These are phyloP conservation scores for Globisporangium sylvaticum DNA, from an alignment of 352 stramenopile genomes.

Conservation along the genomic window DNA sequence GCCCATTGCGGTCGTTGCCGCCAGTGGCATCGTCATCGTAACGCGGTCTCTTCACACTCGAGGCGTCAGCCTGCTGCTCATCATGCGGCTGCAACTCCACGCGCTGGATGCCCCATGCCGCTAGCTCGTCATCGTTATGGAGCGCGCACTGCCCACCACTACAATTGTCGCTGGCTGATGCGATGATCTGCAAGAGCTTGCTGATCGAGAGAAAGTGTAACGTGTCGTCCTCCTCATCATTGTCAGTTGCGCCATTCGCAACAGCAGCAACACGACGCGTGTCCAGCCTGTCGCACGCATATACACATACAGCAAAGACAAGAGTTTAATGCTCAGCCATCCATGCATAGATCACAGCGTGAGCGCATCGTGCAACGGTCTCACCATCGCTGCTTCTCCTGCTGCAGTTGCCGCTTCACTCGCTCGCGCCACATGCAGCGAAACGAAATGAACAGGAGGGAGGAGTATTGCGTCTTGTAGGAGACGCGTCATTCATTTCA, in stretches of 20 bases:
- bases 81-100: neutral
- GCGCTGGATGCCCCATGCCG: neutral
- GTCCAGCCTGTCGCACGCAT: neutral
- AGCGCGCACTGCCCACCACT: neutral
- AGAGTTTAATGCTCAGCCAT: no score
- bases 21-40: no score
- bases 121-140: neutral
- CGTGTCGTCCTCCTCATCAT: neutral
- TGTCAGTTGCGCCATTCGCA: neutral
- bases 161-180: neutral
- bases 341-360: no score
- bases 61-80: neutral
- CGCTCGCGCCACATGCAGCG: slow-evolving; percentile 12
- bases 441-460: no score
- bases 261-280: neutral
- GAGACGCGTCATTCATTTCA: no score
- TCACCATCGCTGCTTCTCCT: slow-evolving; percentile 14
- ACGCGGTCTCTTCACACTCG: neutral
- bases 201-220: slow-evolving; percentile 5
- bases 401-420: slow-evolving; percentile 13
- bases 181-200: slow-evolving; percentile 2
- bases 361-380: neutral
- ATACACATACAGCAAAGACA: neutral
- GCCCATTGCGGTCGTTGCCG: neutral
- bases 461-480: no score